Percentiles rank a stretch among this genome's conserved stretches.
Conservation (phyloP, 148 eudicot genomes). For the Fagopyrum tataricum region DNA sequence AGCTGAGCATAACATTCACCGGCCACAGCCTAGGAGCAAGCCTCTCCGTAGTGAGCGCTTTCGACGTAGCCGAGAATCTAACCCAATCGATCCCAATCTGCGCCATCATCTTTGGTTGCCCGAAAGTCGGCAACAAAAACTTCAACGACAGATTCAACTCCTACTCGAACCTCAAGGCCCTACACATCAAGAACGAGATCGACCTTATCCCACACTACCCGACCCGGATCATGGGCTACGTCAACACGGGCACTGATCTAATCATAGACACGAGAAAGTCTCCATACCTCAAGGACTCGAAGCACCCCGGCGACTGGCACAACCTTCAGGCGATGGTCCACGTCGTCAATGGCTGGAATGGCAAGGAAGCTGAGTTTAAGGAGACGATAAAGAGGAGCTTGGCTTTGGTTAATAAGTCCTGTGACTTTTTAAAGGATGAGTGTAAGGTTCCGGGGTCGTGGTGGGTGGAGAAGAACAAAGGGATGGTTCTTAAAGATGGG, state of each 20-base stretch:
- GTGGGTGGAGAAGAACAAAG: constrained; percentile 95
- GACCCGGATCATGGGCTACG: constrained; percentile 46
- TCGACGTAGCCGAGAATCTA: constrained; percentile 69
- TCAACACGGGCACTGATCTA: constrained; percentile 45
- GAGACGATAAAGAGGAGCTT: constrained; percentile 50
- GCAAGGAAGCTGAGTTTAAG: constrained; percentile 43
- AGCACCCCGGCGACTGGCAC: constrained; percentile 74
- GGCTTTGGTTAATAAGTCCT: constrained; percentile 75
- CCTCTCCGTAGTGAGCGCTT: constrained; percentile 54
- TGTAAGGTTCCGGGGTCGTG: constrained; percentile 72
- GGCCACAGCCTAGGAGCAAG: constrained; percentile 73
- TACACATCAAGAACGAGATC: constrained; percentile 63
- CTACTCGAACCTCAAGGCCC: constrained; percentile 43
- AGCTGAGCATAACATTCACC: constrained; percentile 38
- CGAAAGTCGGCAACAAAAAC: constrained; percentile 64
- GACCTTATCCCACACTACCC: constrained; percentile 79
- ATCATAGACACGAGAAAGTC: constrained; percentile 68
- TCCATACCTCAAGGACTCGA: constrained; percentile 56
- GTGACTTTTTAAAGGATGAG: constrained; percentile 67
- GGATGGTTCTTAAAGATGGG: constrained; percentile 56
- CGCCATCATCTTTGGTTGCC: constrained; percentile 72
- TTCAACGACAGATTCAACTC: constrained; percentile 46
- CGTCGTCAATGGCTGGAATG: constrained; percentile 76
- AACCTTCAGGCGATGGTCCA: constrained; percentile 67
- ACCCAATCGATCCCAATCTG: constrained; percentile 46